Evolutionary conservation across 2,329 filamentous ascomycete species (phyloP), one percentile per base, ranked within the genome.

Genomic region (Bipolaris zeicola): DNA sequence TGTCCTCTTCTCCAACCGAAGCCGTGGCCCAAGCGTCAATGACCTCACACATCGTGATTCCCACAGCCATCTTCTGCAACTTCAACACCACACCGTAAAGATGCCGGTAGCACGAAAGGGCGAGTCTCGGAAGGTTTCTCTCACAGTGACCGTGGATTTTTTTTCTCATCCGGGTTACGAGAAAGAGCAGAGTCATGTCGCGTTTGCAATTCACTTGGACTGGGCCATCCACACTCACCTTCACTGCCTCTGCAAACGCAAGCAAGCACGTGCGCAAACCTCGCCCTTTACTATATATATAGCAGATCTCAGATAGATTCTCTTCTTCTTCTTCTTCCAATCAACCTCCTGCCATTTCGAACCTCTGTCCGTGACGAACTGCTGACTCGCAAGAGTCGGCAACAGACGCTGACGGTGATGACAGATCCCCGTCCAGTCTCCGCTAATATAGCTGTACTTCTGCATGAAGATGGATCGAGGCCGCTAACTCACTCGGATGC

Each of bases 1-100:
- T 68, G 65, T 56, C 61, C 58, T 67, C 45, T 57, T 52, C 18
- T 49, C 14, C 18, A 44, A 20, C 39, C 20, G 34, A 31, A 55
- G 13, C 18, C 5, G 3, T 57, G 56, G 52, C 31, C 56, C 52
- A 20, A 56, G 56, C 56, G 42, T 48, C 22, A 14, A 51, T 57
- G 50, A 58, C 52, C 52, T 52, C 47, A 58, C 55, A 54, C 43
- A 55, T 51, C 56, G 48, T 38, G 42, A 43, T 37, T 51, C 45
- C n/a, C 11, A 42, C 41, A 5, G 36, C 6, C 26, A 13, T 45
- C 13, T 33, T 20, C 26, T 39, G 6, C 18, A 6, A 37, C 11
- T 11, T 3, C 16, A 8, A 18, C 45, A 50, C 38, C 14, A 36
- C 6, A 14, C 31, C 3, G 34, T 28, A 4, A 2, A n/a, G 0